Conservation (phyloP, 2,329 filamentous ascomycete genomes). For the Trichophyton rubrum region DNA sequence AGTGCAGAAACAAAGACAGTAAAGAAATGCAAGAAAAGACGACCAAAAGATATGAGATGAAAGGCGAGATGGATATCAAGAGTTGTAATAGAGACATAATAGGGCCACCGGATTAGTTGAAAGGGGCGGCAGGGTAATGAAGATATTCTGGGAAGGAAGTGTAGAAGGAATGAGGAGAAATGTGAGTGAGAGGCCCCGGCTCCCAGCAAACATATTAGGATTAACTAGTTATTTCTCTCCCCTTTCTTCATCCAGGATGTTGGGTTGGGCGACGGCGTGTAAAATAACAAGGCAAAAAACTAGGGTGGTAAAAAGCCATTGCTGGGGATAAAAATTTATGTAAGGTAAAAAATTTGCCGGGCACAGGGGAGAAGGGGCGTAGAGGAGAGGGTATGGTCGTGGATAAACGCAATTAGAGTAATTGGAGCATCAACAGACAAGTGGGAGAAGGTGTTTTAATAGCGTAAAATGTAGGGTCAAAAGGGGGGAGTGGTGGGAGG, state of each 20-base stretch:
- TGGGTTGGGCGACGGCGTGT: not conserved
- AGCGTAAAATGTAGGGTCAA: not conserved
- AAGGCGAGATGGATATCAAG: slow-evolving; percentile 2
- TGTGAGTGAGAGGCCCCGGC: not conserved
- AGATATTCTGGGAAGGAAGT: not conserved
- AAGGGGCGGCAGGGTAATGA: not conserved
- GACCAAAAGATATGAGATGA: not conserved
- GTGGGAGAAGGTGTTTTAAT: not conserved
- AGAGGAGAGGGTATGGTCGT: not conserved
- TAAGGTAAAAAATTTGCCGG: not conserved
- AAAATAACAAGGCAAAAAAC: not conserved
- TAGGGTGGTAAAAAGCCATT: not conserved
- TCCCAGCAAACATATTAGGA: slow-evolving; percentile 3
- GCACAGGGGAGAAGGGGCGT: not conserved
- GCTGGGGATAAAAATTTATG: not conserved
- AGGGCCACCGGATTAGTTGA: not conserved
- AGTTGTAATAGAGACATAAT: not conserved
- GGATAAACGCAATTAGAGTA: slow-evolving; percentile 1
- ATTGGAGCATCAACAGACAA: not conserved
- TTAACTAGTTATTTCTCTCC: not conserved
- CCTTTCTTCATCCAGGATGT: slow-evolving; percentile 2
- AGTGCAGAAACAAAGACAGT: not conserved
- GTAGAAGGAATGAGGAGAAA: not conserved
- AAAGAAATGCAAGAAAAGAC: not conserved
- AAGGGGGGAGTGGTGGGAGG: not conserved